Conservation (phyloP, 495 filamentous ascomycete genomes). For the Penicillium chermesinum region DNA sequence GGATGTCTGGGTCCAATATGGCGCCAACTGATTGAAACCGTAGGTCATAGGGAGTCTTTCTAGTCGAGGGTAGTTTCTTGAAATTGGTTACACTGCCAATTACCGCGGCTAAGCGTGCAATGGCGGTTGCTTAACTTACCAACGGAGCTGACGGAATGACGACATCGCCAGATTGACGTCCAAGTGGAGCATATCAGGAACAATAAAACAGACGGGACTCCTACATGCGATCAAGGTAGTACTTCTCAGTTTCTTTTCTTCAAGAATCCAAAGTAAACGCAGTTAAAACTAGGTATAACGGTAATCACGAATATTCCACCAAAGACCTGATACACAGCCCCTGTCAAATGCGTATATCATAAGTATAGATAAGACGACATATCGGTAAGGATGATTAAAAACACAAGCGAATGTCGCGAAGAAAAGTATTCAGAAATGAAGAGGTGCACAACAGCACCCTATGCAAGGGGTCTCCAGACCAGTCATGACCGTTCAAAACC, state of each 20-base stretch:
- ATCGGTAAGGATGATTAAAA: not conserved
- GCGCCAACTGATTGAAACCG: too few species aligned
- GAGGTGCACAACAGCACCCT: not conserved
- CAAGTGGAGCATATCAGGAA: not conserved
- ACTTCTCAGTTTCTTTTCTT: too few species aligned
- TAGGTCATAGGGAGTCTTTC: not conserved
- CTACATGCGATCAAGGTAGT: too few species aligned
- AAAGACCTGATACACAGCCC: too few species aligned
- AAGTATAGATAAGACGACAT: not conserved
- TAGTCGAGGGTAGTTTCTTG: not conserved
- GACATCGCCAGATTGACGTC: conserved; percentile 9
- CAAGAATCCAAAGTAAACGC: too few species aligned
- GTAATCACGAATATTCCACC: too few species aligned
- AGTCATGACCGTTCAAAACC: conserved; percentile 7
- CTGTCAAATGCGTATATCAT: not conserved
- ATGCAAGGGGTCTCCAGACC: conserved; percentile 16
- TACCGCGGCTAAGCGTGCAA: not conserved
- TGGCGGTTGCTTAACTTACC: not conserved
- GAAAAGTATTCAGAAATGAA: not conserved
- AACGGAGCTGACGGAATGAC: conserved; percentile 17
- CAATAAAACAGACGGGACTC: too few species aligned
- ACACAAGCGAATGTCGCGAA: not conserved
- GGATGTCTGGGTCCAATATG: not conserved
- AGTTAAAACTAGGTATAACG: too few species aligned
- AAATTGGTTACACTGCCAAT: not conserved